A percentile compares a stretch with the other conserved stretches of the same genome.
Evolutionary conservation across 768 basidiomycete species (phyloP).

Genomic region (Leccinum incarnatum): DNA sequence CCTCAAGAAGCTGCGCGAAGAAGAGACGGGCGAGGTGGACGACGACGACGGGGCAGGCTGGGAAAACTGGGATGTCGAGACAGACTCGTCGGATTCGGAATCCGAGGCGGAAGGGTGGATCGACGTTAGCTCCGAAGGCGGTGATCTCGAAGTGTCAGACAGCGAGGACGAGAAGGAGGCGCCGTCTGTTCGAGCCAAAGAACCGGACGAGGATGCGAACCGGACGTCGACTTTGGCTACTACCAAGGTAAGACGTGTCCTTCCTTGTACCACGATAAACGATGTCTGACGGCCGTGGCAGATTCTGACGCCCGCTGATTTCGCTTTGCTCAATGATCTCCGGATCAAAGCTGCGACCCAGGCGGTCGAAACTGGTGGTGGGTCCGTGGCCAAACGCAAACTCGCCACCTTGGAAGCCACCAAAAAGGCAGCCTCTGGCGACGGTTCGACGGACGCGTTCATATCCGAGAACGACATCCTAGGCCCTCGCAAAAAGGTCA

Average conservation of each 20-base stretch:
- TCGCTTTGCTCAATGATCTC: conserved; percentile 86
- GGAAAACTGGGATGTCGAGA: conserved; percentile 88
- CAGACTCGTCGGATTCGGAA: conserved; percentile 56
- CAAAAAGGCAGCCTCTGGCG: conserved; percentile 51
- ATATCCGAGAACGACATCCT: conserved; percentile 90
- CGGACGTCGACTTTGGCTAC: conserved; percentile 70
- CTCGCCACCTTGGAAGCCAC: conserved; percentile 75
- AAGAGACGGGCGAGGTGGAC: conserved; percentile 52
- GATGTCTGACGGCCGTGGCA: conserved; percentile 28
- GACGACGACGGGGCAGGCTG: conserved; percentile 71
- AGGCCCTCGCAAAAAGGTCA: conserved; percentile 90
- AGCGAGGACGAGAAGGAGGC: conserved; percentile 68
- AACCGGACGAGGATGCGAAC: conserved; percentile 21
- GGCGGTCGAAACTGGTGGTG: conserved; percentile 66
- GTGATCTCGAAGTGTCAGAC: conserved; percentile 74
- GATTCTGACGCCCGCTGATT: conserved; percentile 98
- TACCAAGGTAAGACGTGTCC: conserved; percentile 55
- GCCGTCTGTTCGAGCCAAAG: conserved; percentile 3
- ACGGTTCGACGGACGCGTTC: conserved; percentile 48
- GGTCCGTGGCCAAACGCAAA: conserved; percentile 84
- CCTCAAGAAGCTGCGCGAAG: conserved; percentile 65
- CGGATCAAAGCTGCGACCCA: conserved; percentile 74
- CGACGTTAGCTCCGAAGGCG: conserved; percentile 67
- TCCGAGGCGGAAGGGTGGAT: conserved; percentile 75
- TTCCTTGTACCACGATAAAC: neutral